Evolutionary conservation across 2,329 filamentous ascomycete genomes (phyloP).

Genomic region (Ceratocystis cacaofunesta): DNA sequence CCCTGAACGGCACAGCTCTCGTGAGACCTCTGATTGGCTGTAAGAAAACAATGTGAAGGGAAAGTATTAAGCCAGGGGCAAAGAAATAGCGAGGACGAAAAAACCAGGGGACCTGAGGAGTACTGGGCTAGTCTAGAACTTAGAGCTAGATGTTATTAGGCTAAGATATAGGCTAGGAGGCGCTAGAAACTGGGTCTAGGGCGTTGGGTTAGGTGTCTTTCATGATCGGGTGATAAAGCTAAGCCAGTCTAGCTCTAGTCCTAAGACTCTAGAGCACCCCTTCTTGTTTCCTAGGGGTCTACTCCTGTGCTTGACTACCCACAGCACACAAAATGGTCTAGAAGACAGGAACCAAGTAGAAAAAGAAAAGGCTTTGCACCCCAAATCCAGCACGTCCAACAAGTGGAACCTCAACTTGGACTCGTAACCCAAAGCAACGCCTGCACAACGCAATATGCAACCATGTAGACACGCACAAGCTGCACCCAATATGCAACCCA

Average conservation of each 20-base stretch:
- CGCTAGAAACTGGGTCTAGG: too few species aligned
- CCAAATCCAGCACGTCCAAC: background rate
- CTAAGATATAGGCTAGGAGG: too few species aligned
- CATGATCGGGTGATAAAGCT: too few species aligned
- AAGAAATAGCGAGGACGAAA: background rate
- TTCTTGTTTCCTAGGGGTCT: too few species aligned
- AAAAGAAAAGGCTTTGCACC: background rate
- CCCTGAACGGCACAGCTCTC: conserved; percentile 1
- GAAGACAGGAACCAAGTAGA: background rate
- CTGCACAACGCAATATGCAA: background rate
- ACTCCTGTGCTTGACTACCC: too few species aligned
- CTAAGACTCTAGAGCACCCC: too few species aligned
- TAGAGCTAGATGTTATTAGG: too few species aligned
- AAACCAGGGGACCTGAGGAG: background rate
- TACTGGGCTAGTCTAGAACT: too few species aligned
- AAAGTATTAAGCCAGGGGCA: background rate
- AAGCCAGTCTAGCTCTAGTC: too few species aligned
- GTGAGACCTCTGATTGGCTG: background rate
- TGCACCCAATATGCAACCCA: background rate
- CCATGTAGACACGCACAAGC: background rate
- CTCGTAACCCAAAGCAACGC: background rate
- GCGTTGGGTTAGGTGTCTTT: too few species aligned
- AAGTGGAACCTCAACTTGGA: background rate
- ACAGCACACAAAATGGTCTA: background rate
- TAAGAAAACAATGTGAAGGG: too few species aligned